phyloP scores from a whole-genome alignment of 1,284 basidiomycete genomes.

The Kwoniella shivajii region DNA sequence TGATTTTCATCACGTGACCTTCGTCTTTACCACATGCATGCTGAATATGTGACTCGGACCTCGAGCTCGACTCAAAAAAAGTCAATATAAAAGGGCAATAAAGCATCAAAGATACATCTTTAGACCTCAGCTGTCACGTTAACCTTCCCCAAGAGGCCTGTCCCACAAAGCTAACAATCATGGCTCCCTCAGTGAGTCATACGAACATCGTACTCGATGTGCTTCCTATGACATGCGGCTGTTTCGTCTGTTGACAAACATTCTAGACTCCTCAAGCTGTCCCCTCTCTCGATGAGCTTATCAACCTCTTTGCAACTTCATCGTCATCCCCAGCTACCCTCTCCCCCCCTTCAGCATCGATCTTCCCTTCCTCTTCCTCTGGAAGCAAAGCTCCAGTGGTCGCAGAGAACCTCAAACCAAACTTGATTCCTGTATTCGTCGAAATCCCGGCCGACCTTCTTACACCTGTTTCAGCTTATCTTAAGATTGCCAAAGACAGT shows the following conservation, averaged over 20 bases:
- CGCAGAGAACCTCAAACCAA: slow-evolving; percentile 28
- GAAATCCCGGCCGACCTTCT: slow-evolving; percentile 93
- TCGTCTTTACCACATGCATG: too few relatives aligned
- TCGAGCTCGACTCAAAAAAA: too few relatives aligned
- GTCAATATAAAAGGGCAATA: too few relatives aligned
- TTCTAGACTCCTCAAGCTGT: slow-evolving; percentile 18
- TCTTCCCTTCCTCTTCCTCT: slow-evolving; percentile 4
- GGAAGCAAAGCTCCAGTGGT: slow-evolving; percentile 10
- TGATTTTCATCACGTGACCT: too few relatives aligned
- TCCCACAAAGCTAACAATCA: too few relatives aligned
- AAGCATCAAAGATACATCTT: too few relatives aligned
- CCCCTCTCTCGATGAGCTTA: slow-evolving; percentile 42
- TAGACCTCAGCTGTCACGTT: too few relatives aligned
- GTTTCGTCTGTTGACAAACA: background rate
- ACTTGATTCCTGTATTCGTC: slow-evolving; percentile 77
- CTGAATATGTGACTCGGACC: too few relatives aligned
- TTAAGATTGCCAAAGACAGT: slow-evolving; percentile 87
- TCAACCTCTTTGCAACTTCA: slow-evolving; percentile 31
- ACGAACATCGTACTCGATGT: background rate
- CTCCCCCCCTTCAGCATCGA: slow-evolving; percentile 31
- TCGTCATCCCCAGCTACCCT: slow-evolving; percentile 43
- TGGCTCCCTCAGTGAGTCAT: slow-evolving; percentile 21
- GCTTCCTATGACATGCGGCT: background rate
- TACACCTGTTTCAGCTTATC: slow-evolving; percentile 95
- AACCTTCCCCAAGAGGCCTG: too few relatives aligned